These are phyloP conservation scores for Actinomortierella ambigua DNA, from an alignment of 371 early-diverging fungal species.

Conservation along the genomic window DNA sequence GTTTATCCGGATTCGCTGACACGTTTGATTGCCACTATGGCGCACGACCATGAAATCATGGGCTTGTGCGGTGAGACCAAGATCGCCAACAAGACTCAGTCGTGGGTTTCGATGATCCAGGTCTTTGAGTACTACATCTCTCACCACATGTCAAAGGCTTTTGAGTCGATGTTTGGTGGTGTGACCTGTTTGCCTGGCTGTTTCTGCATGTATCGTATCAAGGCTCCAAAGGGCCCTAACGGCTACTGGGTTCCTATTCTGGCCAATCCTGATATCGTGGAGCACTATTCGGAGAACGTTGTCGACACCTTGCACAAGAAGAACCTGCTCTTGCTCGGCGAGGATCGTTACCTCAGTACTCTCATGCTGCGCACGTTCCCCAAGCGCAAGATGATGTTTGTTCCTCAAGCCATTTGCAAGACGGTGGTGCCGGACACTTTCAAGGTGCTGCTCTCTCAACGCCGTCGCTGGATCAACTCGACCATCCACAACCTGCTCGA, in stretches of 20 bases:
- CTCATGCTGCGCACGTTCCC: conserved; percentile 98
- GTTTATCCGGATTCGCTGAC: conserved; percentile 78
- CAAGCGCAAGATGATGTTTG: conserved; percentile 96
- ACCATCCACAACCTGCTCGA: conserved; percentile 98
- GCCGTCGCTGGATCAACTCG: conserved; percentile 99
- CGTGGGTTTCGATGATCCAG: conserved; percentile 93
- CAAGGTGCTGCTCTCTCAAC: conserved; percentile 93
- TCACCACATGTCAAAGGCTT: conserved; percentile 92
- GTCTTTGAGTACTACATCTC: conserved; percentile 98
- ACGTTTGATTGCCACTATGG: conserved; percentile 76
- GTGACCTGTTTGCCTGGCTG: conserved; percentile 98
- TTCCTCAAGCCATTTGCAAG: conserved; percentile 96
- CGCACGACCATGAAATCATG: conserved; percentile 74
- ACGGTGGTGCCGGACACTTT: conserved; percentile 97
- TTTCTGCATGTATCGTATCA: conserved; percentile 96
- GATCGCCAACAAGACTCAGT: conserved; percentile 82
- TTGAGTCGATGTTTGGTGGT: conserved; percentile 95
- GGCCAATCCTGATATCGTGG: conserved; percentile 92
- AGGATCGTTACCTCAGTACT: conserved; percentile 98
- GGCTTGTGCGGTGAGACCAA: conserved; percentile 90
- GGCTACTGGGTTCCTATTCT: conserved; percentile 90
- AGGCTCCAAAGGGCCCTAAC: conserved; percentile 75
- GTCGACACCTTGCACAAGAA: conserved; percentile 99
- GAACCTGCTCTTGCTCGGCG: conserved; percentile 97
- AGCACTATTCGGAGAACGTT: conserved; percentile 95